These are phyloP conservation scores for Tephrocybe rancida DNA, from an alignment of 768 basidiomycete genomes.

Conservation along the genomic window DNA sequence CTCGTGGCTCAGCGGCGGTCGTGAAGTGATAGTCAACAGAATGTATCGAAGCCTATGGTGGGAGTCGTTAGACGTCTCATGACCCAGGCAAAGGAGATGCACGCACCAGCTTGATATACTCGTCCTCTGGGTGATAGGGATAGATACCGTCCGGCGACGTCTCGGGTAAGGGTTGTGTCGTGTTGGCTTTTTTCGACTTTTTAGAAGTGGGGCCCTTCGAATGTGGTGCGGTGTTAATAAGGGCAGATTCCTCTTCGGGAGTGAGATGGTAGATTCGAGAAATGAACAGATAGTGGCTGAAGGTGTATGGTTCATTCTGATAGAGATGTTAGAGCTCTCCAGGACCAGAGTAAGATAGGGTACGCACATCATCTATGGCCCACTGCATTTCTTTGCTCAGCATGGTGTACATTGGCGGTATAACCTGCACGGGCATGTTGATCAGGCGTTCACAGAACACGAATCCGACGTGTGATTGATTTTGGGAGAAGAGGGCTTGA, in stretches of 20 bases:
- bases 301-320: conserved; percentile 64
- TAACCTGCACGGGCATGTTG: conserved; percentile 94
- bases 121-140: conserved; percentile 88
- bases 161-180: conserved; percentile 19
- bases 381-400: conserved; percentile 79
- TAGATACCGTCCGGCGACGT: conserved; percentile 56
- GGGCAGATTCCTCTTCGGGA: conserved; percentile 62
- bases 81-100: not conserved
- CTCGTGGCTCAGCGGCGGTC: conserved; percentile 49
- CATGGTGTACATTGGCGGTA: conserved; percentile 93
- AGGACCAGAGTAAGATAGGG: not conserved
- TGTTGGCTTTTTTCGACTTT: conserved; percentile 34
- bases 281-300: conserved; percentile 75
- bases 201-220: conserved; percentile 31
- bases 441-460: conserved; percentile 87
- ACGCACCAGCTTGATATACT: conserved; percentile 62
- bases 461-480: conserved; percentile 68
- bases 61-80: not conserved
- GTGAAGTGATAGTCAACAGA: conserved; percentile 21
- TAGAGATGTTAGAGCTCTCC: not conserved
- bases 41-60: conserved; percentile 6
- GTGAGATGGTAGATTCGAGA: conserved; percentile 81
- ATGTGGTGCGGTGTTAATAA: conserved; percentile 42
- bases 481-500: conserved; percentile 53
- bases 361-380: conserved; percentile 65